Evolutionary conservation across 2,329 filamentous ascomycete genomes (phyloP).

Genomic region (Fusarium stilboides): DNA sequence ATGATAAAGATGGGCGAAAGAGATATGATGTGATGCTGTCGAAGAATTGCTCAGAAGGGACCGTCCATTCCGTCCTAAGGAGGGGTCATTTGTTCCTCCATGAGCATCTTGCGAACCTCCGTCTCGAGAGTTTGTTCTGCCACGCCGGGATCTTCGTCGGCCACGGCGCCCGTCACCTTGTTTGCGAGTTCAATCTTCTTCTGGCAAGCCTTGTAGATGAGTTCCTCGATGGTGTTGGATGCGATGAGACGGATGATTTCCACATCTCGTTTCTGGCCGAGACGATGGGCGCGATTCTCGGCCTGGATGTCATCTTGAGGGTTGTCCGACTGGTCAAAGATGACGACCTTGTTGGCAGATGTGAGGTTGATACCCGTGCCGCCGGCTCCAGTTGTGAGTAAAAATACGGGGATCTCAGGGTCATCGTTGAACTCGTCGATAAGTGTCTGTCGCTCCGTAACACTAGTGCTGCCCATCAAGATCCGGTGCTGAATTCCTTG

Average conservation of each 20-base stretch:
- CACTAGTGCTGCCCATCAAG: constrained; percentile 88
- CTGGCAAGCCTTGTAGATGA: constrained; percentile 90
- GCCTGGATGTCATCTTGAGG: constrained; percentile 99
- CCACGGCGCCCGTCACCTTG: constrained; percentile 64
- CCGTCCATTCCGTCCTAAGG: constrained; percentile 50
- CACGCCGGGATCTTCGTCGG: constrained; percentile 50
- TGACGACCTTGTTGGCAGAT: constrained; percentile 96
- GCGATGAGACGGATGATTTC: constrained; percentile 91
- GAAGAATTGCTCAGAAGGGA: constrained; percentile 17
- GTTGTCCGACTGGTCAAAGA: constrained; percentile 98
- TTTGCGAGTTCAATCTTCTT: constrained; percentile 92
- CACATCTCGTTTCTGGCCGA: constrained; percentile 91
- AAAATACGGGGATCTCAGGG: constrained; percentile 85
- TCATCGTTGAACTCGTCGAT: constrained; percentile 90
- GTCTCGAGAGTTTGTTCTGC: constrained; percentile 58
- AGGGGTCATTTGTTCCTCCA: constrained; percentile 58
- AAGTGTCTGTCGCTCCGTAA: constrained; percentile 86
- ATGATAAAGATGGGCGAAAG: not conserved
- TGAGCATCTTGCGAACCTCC: constrained; percentile 63
- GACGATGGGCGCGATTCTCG: constrained; percentile 95
- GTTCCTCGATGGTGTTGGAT: constrained; percentile 87
- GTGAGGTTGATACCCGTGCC: constrained; percentile 98
- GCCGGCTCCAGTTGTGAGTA: constrained; percentile 93
- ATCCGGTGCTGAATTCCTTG: constrained; percentile 83
- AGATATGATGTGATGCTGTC: not conserved